Percentiles rank a stretch among this genome's conserved stretches.
Conservation (phyloP, 257 asterid species). For the Przewalskia tangutica region DNA sequence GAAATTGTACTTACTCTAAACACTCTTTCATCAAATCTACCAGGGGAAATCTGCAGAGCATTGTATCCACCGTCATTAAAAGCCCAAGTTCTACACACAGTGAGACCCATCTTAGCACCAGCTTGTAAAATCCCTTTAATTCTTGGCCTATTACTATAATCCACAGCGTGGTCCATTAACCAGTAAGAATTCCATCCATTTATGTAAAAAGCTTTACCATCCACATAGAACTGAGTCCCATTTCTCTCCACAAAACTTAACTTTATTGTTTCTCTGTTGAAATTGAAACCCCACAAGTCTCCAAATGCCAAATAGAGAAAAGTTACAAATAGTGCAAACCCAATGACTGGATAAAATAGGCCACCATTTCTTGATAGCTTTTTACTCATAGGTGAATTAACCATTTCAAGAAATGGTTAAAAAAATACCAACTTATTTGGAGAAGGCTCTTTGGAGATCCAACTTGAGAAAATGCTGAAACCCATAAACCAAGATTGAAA, state of each 20-base stretch:
- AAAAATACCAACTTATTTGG: background rate
- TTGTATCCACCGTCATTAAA: constrained; percentile 93
- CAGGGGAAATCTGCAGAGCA: constrained; percentile 87
- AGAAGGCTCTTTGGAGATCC: constrained; percentile 4
- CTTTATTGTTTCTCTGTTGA: constrained; percentile 22
- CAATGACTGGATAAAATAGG: constrained; percentile 67
- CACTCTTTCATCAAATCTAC: constrained; percentile 67
- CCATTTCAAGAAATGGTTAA: constrained; percentile 11
- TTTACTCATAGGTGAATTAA: constrained; percentile 24
- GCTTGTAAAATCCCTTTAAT: constrained; percentile 59
- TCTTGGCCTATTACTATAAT: constrained; percentile 44
- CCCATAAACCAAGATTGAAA: constrained; percentile 5
- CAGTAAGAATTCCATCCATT: constrained; percentile 99
- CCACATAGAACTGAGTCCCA: constrained; percentile 81
- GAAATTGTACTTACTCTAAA: constrained; percentile 55
- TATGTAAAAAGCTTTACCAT: constrained; percentile 72
- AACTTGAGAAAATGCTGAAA: constrained; percentile 10
- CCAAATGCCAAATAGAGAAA: constrained; percentile 78
- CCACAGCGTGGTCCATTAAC: constrained; percentile 97
- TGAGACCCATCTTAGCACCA: constrained; percentile 93
- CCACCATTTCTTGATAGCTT: constrained; percentile 74
- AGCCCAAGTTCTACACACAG: constrained; percentile 98
- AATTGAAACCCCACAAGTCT: constrained; percentile 44
- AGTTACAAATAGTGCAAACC: constrained; percentile 64
- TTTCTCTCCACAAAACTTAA: constrained; percentile 84